Base-by-base conservation (phyloP, 2,329 filamentous ascomycete genomes). In the Ophiocordyceps camponoti-leonardi region DNA sequence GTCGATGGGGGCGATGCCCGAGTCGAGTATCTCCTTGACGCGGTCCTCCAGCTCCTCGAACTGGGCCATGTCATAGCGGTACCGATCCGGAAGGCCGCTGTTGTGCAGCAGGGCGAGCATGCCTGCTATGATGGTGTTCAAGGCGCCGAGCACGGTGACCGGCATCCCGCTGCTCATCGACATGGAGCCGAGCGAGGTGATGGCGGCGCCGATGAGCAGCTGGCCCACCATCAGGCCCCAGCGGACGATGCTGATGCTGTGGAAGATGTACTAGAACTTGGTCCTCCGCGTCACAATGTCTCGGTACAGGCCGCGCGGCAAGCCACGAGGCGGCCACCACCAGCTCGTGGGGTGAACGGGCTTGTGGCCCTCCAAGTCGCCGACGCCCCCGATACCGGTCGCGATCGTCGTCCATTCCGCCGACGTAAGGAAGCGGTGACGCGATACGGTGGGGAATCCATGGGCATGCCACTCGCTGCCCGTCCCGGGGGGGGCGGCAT, bases 91-190 rank as follows among this genome's bases (percentile, higher is more conserved):
- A 18, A 75, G 53, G 1, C 71, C 71, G 48, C 68, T 73, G 52
- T 74, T 74, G 56, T 73, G 69, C 47, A 75, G 51, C 16, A 74
- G 58, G 3, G 69, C 71, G 5, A 75, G 59, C 7, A 73, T 52
- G 2, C 71, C 71, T 8, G 71, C 67, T 39, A 66, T 60, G 46
- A 71, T 55, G 0, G 71, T 75, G 53, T 73, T 73, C 47, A 64
- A 51, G 6, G 67, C 69, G 1, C 67, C 71, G 8, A 74, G 63
- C n/a, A 66, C 48, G 2, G 71, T 73, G 46, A 74, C 70, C 16
- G 62, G 55, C 1, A 59, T 64, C 13, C 65, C 64, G 13, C 63
- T 46, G 13, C 56, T 47, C 22, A 52, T 47, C 8, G 64, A 58
- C 44, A 67, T 52, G 7, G 69, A 65, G 6, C 70, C 70, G 12